A percentile compares a stretch with the other conserved stretches of the same genome.
phyloP scores from a whole-genome alignment of 129 eudicot species.

The Escallonia rubra region DNA sequence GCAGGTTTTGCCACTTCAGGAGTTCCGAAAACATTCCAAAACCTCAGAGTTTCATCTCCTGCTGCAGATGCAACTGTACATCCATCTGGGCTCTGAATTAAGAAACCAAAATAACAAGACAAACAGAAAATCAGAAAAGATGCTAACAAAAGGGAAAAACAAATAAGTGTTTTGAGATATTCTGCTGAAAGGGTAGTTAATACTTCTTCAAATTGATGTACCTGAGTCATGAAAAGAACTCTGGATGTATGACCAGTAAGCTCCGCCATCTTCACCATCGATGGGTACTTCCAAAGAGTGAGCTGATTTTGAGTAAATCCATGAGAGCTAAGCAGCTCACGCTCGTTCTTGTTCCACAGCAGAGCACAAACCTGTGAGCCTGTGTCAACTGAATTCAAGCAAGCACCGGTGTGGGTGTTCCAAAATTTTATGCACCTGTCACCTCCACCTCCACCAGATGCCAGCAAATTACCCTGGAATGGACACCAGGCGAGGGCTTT shows the following conservation, averaged over 20 bases:
- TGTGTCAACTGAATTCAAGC: conserved; percentile 83
- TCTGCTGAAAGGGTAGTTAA: no score
- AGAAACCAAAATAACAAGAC: background rate
- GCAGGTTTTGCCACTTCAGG: conserved; percentile 86
- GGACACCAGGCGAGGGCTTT: conserved; percentile 99
- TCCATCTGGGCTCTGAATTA: conserved; percentile 78
- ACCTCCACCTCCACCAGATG: conserved; percentile 92
- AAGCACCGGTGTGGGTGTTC: conserved; percentile 93
- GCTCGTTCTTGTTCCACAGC: conserved; percentile 81
- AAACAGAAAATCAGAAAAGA: background rate
- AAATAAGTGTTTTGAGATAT: background rate
- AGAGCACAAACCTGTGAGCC: conserved; percentile 89
- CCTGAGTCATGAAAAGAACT: conserved; percentile 86
- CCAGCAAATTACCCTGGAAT: conserved; percentile 72
- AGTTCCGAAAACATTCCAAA: conserved; percentile 93
- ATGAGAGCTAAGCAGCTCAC: conserved; percentile 85
- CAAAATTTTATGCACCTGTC: conserved; percentile 82
- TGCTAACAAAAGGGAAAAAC: background rate
- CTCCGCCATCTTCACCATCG: conserved; percentile 92
- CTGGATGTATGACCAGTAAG: conserved; percentile 90
- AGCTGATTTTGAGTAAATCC: conserved; percentile 93
- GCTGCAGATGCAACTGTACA: conserved; percentile 97
- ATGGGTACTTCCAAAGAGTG: conserved; percentile 92
- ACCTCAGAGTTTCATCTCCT: conserved; percentile 85
- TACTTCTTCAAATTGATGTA: background rate